These are phyloP conservation scores for Hymenoscyphus albidus DNA, from an alignment of 2,329 filamentous ascomycete genomes.

Conservation along the genomic window DNA sequence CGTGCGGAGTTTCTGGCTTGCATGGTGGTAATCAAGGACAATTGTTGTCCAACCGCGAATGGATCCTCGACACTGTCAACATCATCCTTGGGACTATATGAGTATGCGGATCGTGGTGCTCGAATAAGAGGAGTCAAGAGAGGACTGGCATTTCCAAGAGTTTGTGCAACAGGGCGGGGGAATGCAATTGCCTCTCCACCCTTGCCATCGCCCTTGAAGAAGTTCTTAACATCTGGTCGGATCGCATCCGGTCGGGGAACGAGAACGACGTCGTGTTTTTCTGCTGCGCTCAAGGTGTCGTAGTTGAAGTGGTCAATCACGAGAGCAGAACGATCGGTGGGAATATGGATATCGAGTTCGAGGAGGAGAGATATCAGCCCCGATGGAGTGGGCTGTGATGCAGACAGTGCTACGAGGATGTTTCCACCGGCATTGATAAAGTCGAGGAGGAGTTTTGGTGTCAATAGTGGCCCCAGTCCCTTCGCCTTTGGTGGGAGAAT, in stretches of 20 bases:
- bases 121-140: constrained; percentile 78
- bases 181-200: constrained; percentile 65
- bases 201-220: constrained; percentile 62
- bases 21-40: constrained; percentile 78
- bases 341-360: constrained; percentile 86
- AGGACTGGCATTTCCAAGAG: constrained; percentile 69
- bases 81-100: constrained; percentile 90
- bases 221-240: constrained; percentile 68
- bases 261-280: constrained; percentile 85
- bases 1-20: constrained; percentile 94
- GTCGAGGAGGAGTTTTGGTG: constrained; percentile 79
- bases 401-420: constrained; percentile 79
- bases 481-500: constrained; percentile 88
- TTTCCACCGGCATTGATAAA: constrained; percentile 93
- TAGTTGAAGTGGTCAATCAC: constrained; percentile 97
- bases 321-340: constrained; percentile 75
- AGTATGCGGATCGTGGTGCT: constrained; percentile 82
- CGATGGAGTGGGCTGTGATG: constrained; percentile 63
- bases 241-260: constrained; percentile 63
- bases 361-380: constrained; percentile 74
- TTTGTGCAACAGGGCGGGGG: constrained; percentile 75
- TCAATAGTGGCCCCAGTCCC: constrained; percentile 84
- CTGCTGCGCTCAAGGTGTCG: constrained; percentile 69
- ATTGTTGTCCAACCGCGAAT: constrained; percentile 78
- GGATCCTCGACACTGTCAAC: constrained; percentile 68